Evolutionary conservation across 352 stramenopile species (phyloP).

Genomic region (Globisporangium paroecandrum): DNA sequence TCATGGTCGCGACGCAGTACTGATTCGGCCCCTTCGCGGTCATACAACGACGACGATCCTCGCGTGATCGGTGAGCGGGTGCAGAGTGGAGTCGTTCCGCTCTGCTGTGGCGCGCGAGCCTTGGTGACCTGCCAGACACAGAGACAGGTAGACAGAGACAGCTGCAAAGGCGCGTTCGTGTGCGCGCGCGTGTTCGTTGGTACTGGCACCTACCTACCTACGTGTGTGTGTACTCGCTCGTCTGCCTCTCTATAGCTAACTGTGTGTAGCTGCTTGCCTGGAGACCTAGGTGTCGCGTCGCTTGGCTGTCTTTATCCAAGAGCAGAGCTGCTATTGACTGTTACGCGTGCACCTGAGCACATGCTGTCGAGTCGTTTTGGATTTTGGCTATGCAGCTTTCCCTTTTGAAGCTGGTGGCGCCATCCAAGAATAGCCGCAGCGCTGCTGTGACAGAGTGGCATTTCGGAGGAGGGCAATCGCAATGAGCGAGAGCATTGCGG

Average conservation of each 20-base stretch:
- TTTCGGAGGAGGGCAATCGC: neutral
- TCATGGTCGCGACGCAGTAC: slow-evolving; percentile 5
- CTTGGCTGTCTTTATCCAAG: neutral
- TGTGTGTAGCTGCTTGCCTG: neutral
- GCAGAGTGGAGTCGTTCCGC: neutral
- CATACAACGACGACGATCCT: slow-evolving; percentile 4
- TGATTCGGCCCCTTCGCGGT: slow-evolving; percentile 2
- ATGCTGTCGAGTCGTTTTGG: neutral
- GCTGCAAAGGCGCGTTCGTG: neutral
- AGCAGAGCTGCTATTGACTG: neutral
- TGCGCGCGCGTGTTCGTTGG: neutral
- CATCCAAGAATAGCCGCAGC: neutral
- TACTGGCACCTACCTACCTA: neutral
- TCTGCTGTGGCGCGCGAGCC: neutral
- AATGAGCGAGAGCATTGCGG: neutral
- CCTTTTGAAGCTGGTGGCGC: neutral
- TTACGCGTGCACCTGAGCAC: neutral
- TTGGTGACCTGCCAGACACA: neutral
- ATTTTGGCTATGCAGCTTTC: neutral
- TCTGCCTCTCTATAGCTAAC: neutral
- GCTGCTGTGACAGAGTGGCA: neutral
- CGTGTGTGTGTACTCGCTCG: neutral
- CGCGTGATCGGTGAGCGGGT: neutral
- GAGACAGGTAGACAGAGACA: neutral
- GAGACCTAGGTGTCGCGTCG: neutral